These are phyloP conservation scores for Blastobotrys attinorum DNA, from an alignment of 805 yeast genomes.

Conservation along the genomic window DNA sequence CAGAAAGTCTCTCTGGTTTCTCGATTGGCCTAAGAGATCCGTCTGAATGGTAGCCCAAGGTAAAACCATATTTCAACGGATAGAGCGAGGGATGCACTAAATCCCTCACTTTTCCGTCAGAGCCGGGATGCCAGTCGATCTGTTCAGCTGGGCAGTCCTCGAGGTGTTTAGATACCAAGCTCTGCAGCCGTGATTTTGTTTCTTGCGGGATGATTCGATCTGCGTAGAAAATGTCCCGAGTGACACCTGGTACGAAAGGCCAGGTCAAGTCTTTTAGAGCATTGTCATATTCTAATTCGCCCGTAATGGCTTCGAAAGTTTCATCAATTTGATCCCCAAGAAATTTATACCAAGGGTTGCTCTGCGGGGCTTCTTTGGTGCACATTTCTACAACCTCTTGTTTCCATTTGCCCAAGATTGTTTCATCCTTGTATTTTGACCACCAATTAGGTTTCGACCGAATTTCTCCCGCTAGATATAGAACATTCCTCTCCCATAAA, in stretches of 20 bases:
- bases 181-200: slow-evolving; percentile 3
- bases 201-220: slow-evolving; percentile 17
- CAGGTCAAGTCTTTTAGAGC: slow-evolving; percentile 11
- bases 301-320: slow-evolving; percentile 3
- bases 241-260: slow-evolving; percentile 10
- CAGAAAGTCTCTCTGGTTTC: neutral
- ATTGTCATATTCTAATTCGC: slow-evolving; percentile 15
- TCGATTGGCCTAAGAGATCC: too few species aligned
- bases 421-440: slow-evolving; percentile 20
- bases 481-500: neutral
- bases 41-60: neutral
- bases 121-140: slow-evolving; percentile 34
- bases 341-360: neutral
- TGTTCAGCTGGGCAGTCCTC: slow-evolving; percentile 15
- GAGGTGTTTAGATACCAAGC: slow-evolving; percentile 1
- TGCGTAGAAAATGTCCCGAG: slow-evolving; percentile 21
- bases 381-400: slow-evolving; percentile 14
- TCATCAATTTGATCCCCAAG: neutral
- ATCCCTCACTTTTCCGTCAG: slow-evolving; percentile 32
- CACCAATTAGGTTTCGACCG: slow-evolving; percentile 29
- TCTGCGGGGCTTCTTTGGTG: neutral
- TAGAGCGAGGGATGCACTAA: slow-evolving; percentile 38
- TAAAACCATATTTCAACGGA: slow-evolving; percentile 28
- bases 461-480: slow-evolving; percentile 7
- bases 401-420: slow-evolving; percentile 26